Evolutionary conservation across 2,329 filamentous ascomycete species (phyloP).

Genomic region (Fusarium papillatum): DNA sequence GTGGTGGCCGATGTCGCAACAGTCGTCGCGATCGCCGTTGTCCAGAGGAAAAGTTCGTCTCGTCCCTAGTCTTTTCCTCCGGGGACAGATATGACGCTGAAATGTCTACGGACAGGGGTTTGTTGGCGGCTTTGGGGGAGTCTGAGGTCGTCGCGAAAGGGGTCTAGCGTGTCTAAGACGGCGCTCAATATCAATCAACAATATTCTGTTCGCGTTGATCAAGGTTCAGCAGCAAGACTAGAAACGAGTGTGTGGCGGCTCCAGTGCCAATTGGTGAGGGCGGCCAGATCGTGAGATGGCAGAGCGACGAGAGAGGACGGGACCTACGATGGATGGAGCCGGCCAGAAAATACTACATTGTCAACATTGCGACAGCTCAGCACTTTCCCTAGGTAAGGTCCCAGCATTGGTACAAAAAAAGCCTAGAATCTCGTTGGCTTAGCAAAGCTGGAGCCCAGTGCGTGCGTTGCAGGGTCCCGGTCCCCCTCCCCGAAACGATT

Average conservation of each 20-base stretch:
- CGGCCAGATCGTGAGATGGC: conserved; percentile 20
- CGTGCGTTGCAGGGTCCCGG: not conserved
- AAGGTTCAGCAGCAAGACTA: conserved; percentile 6
- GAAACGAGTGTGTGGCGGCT: conserved; percentile 32
- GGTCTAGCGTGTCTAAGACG: conserved; percentile 24
- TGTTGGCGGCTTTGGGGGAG: conserved; percentile 19
- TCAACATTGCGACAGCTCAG: conserved; percentile 42
- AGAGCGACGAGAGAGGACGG: conserved; percentile 26
- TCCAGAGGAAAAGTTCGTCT: not conserved
- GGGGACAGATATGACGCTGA: conserved; percentile 25
- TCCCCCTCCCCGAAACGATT: conserved; percentile 1
- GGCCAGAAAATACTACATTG: conserved; percentile 34
- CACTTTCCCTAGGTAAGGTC: conserved; percentile 10
- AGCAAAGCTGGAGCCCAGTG: conserved; percentile 3
- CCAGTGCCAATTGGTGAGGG: conserved; percentile 27
- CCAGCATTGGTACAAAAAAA: conserved; percentile 5
- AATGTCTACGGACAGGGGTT: conserved; percentile 31
- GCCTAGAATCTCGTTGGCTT: conserved; percentile 28
- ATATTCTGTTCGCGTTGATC: conserved; percentile 6
- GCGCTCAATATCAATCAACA: conserved; percentile 7
- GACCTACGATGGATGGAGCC: conserved; percentile 16
- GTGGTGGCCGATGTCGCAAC: conserved; percentile 12
- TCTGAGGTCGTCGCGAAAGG: conserved; percentile 28
- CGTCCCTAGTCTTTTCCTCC: conserved; percentile 8
- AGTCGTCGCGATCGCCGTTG: conserved; percentile 13